Percentiles rank a stretch among this genome's conserved stretches.
phyloP scores from a whole-genome alignment of 2,329 filamentous ascomycete species.

The Aspergillus calidoustus region DNA sequence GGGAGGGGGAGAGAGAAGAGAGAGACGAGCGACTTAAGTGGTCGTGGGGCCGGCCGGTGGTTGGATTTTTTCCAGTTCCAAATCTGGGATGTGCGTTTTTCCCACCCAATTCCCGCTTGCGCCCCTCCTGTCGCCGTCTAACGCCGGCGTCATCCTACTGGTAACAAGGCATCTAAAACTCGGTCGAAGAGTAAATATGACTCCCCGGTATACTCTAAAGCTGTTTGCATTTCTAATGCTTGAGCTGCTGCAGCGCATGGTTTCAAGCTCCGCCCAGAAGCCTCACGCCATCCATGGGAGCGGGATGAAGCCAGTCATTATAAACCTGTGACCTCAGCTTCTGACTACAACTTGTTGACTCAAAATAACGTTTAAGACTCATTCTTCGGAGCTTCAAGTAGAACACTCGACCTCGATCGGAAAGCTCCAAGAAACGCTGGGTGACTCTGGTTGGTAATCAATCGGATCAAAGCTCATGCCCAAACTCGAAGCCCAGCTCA shows the following conservation, averaged over 20 bases:
- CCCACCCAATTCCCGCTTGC: slow-evolving; percentile 23
- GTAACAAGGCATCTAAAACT: background rate
- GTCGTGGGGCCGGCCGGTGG: slow-evolving; percentile 33
- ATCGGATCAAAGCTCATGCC: background rate
- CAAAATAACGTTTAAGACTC: slow-evolving; percentile 4
- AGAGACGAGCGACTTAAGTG: slow-evolving; percentile 27
- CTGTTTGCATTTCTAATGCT: background rate
- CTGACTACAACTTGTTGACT: background rate
- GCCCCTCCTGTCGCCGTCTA: slow-evolving; percentile 22
- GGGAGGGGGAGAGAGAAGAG: slow-evolving; percentile 32
- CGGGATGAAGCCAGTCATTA: background rate
- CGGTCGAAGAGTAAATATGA: background rate
- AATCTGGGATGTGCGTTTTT: slow-evolving; percentile 32
- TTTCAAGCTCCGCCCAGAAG: background rate
- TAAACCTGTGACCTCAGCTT: background rate
- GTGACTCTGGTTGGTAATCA: slow-evolving; percentile 10
- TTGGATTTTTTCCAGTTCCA: slow-evolving; percentile 38
- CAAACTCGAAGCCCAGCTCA: background rate
- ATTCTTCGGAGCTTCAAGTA: background rate
- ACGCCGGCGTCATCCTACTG: slow-evolving; percentile 6
- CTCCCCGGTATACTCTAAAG: background rate
- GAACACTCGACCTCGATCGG: background rate
- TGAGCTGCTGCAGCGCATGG: background rate
- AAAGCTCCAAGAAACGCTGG: background rate
- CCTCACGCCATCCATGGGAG: background rate